These are phyloP conservation scores for Paecilomyces formosus DNA, from an alignment of 2,329 filamentous ascomycete genomes.

Conservation along the genomic window DNA sequence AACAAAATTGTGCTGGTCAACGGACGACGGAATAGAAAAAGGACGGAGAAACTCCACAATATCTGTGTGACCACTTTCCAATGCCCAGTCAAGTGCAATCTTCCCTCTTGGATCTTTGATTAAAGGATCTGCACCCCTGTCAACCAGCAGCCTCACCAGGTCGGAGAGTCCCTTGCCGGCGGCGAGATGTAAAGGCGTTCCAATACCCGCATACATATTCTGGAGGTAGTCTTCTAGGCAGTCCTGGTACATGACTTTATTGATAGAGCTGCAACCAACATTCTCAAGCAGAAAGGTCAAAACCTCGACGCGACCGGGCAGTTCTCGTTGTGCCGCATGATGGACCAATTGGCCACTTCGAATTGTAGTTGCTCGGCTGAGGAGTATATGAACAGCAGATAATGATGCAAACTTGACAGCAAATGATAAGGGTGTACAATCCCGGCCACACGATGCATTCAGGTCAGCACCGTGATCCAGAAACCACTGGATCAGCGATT, in stretches of 20 bases:
- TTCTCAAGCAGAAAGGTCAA: background rate
- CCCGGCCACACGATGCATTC: background rate
- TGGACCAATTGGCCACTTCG: background rate
- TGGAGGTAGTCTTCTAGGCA: background rate
- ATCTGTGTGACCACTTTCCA: background rate
- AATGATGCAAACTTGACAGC: background rate
- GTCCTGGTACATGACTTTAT: background rate
- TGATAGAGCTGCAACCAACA: background rate
- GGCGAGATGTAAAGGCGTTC: background rate
- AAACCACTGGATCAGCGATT: background rate
- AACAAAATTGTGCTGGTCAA: background rate
- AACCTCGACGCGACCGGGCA: background rate
- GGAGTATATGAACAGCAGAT: background rate
- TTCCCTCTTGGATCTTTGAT: background rate
- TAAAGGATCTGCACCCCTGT: background rate
- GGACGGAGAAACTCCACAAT: background rate
- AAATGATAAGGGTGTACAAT: background rate
- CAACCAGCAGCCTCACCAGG: background rate
- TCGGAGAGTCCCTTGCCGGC: background rate
- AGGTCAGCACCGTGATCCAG: background rate
- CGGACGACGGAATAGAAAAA: background rate
- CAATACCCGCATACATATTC: background rate
- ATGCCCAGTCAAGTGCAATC: background rate
- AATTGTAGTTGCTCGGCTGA: background rate
- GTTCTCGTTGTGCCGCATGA: background rate